Base-by-base conservation (phyloP, 192 early-diverging fungal species). In the Oehlia diaphana region DNA sequence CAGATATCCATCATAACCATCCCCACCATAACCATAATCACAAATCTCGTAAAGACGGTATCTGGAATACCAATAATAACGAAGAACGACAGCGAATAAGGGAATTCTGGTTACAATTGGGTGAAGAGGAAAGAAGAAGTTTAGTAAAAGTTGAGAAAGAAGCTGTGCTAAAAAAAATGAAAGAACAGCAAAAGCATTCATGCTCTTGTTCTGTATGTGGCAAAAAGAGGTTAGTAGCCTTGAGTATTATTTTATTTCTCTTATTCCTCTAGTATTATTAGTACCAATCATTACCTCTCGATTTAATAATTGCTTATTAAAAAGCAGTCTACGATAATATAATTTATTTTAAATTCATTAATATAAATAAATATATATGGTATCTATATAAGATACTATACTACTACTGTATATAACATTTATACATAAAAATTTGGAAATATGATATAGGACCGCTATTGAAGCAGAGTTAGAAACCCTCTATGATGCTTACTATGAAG, bases 401-500 rank as follows among this genome's bases (percentile, higher is more conserved):
- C 10, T 47, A 47, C 10, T 47, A 12, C 10, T 47, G 44, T 47
- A 47, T 47, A 47, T 47, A 47, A 47, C 44, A 12, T 47, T 47
- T 47, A 47, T 47, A 12, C 44, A 47, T 58, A 58, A 58, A 58
- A 58, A 58, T 58, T 58, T 58, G 14, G 53, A 21, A 19, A 21
- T 47, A 19, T 16, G 16, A n/a, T 61, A 63, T 83, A 92, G 91
- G 80, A 89, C 88, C 68, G 93, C 92, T 65, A 95, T 96, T 82
- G 94, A 95, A 80, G 93, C 94, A 81, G 93, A 96, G 77, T 85
- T 96, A 9, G 95, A 96, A 79, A 83, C 92, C 9, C 87, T 96
- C 3, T 96, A 96, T 81, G 94, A 96, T 80, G 93, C 93, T 28
- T 96, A 96, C 80, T 96, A 95, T 80, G 93, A 94, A 75, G 95